Evolutionary conservation across 1,139 yeast species (phyloP).

Genomic region (Wickerhamomyces sp.): DNA sequence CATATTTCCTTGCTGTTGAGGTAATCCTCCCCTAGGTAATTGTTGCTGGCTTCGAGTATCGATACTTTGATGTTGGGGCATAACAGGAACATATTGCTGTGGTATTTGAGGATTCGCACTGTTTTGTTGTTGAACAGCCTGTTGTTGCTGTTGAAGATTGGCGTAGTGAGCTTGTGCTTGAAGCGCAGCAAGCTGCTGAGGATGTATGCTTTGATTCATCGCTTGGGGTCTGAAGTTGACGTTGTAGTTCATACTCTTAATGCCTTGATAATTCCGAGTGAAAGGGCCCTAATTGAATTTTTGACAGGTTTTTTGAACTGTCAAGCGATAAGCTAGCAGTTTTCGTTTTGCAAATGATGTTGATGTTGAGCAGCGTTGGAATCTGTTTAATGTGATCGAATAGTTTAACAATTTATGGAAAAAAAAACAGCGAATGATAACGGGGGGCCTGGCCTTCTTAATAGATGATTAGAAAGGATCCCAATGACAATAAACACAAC

Average conservation of each 20-base stretch:
- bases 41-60: conserved; percentile 4
- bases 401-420: too few relatives aligned
- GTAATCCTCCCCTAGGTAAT: conserved; percentile 3
- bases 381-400: too few relatives aligned
- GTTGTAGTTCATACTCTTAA: conserved; percentile 9
- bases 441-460: too few relatives aligned
- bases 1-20: conserved; percentile 3
- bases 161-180: conserved; percentile 16
- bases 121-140: conserved; percentile 14
- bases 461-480: too few relatives aligned
- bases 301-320: too few relatives aligned
- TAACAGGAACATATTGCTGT: conserved; percentile 8
- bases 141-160: conserved; percentile 14
- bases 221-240: conserved; percentile 6
- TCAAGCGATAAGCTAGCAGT: too few relatives aligned
- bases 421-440: too few relatives aligned
- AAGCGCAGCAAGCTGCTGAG: conserved; percentile 15
- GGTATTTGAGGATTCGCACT: conserved; percentile 15
- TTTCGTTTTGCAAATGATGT: too few relatives aligned
- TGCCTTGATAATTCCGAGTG: too few relatives aligned
- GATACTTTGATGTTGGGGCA: conserved; percentile 4
- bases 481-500: too few relatives aligned
- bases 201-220: conserved; percentile 11
- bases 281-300: too few relatives aligned
- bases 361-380: too few relatives aligned